Evolutionary conservation across 2,329 filamentous ascomycete species (phyloP).

Genomic region (Aspergillus persii): DNA sequence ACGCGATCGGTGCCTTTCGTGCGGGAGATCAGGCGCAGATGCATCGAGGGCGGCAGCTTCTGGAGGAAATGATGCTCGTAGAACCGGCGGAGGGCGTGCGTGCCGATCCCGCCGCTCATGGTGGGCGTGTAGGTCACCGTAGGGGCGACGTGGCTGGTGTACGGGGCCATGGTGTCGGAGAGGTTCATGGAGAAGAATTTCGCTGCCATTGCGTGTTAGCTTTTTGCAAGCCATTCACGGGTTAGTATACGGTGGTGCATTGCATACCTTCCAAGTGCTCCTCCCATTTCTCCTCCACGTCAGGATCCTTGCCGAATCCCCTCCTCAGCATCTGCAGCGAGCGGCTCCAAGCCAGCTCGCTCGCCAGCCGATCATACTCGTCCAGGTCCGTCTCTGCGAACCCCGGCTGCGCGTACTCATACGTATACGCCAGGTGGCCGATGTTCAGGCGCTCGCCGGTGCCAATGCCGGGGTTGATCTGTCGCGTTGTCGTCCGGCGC

Average conservation of each 20-base stretch:
- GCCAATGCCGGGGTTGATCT: conserved; percentile 51
- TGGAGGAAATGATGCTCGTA: conserved; percentile 58
- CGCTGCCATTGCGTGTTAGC: conserved; percentile 12
- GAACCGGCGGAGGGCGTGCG: conserved; percentile 47
- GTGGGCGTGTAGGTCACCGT: conserved; percentile 34
- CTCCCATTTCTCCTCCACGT: conserved; percentile 37
- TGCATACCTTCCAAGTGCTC: conserved; percentile 35
- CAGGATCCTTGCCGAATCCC: conserved; percentile 52
- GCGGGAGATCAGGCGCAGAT: conserved; percentile 55
- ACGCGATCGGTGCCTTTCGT: conserved; percentile 58
- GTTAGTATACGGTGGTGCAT: not conserved
- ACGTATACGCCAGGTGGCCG: conserved; percentile 48
- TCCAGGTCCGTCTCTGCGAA: conserved; percentile 71
- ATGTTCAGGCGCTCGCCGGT: conserved; percentile 44
- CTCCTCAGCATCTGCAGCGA: conserved; percentile 59
- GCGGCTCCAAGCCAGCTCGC: conserved; percentile 68
- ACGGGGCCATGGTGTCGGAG: conserved; percentile 30
- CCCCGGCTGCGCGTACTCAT: conserved; percentile 57
- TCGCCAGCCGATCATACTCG: conserved; percentile 63
- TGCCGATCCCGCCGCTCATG: conserved; percentile 42
- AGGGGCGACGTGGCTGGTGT: conserved; percentile 28
- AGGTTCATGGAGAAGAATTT: conserved; percentile 35
- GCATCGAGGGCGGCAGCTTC: conserved; percentile 50
- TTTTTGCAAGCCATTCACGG: too few relatives aligned
- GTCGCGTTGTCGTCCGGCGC: conserved; percentile 47